phyloP scores from a whole-genome alignment of 192 early-diverging fungal genomes.

The Helicostylum pulchrum region DNA sequence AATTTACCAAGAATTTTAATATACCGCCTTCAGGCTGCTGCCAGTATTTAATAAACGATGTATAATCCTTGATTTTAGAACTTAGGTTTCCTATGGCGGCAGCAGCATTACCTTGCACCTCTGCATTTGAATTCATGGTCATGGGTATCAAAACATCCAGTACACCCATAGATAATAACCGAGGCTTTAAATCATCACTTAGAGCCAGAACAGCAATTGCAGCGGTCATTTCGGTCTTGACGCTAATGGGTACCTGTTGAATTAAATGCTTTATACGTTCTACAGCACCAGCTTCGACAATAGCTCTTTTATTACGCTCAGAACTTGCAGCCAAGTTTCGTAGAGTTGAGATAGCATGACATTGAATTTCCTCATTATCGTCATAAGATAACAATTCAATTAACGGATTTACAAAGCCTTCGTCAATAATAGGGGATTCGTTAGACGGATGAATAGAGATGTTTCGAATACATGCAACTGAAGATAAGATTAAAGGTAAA shows the following conservation, averaged over 20 bases:
- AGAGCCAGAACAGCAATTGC: conserved; percentile 79
- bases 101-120: conserved; percentile 76
- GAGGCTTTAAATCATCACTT: conserved; percentile 67
- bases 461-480: conserved; percentile 85
- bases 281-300: conserved; percentile 73
- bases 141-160: conserved; percentile 66
- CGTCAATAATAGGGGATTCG: conserved; percentile 82
- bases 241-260: conserved; percentile 49
- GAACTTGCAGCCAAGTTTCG: conserved; percentile 79
- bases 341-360: conserved; percentile 81
- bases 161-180: conserved; percentile 56
- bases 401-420: conserved; percentile 67
- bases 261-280: conserved; percentile 67
- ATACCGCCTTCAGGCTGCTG: conserved; percentile 52
- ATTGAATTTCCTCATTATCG: conserved; percentile 80
- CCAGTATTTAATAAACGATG: conserved; percentile 65
- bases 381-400: conserved; percentile 61
- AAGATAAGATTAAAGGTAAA: conserved; percentile 72
- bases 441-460: conserved; percentile 85
- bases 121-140: conserved; percentile 48
- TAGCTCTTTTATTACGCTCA: conserved; percentile 70
- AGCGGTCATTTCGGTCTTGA: conserved; percentile 80
- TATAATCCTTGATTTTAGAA: conserved; percentile 59
- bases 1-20: conserved; percentile 63
- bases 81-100: conserved; percentile 75